Conservation (phyloP, 495 filamentous ascomycete species). For the Aspergillus asperescens region DNA sequence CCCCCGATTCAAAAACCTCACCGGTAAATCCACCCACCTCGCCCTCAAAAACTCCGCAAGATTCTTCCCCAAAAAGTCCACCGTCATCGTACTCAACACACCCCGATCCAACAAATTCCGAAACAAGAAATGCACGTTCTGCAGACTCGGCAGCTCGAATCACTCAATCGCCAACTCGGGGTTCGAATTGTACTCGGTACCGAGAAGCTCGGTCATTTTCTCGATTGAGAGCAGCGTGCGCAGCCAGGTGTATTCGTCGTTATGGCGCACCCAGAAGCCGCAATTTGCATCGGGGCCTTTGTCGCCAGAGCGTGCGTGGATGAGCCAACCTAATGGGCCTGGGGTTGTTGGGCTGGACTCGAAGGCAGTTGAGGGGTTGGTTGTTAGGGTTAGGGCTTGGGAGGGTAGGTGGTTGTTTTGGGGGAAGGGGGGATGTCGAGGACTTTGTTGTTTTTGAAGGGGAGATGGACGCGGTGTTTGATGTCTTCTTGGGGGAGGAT, state of each 20-base stretch:
- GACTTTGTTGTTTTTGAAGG: constrained; percentile 29
- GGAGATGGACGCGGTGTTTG: constrained; percentile 35
- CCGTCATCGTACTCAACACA: constrained; percentile 43
- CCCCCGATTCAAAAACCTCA: constrained; percentile 33
- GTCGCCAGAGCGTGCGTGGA: constrained; percentile 49
- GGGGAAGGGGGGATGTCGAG: constrained; percentile 33
- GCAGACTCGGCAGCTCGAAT: constrained; percentile 42
- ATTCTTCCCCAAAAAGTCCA: constrained; percentile 54
- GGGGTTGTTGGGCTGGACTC: constrained; percentile 40
- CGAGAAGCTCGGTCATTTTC: constrained; percentile 35
- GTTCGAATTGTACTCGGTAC: constrained; percentile 32
- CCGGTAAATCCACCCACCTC: constrained; percentile 46
- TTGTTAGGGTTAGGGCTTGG: constrained; percentile 18
- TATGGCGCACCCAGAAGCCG: constrained; percentile 48
- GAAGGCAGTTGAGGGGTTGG: constrained; percentile 2
- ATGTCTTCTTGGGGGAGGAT: constrained; percentile 35
- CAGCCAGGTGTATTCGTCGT: constrained; percentile 49
- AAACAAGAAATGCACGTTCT: constrained; percentile 51
- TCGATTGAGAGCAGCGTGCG: constrained; percentile 39
- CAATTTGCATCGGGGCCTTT: constrained; percentile 50
- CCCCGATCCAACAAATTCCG: constrained; percentile 51
- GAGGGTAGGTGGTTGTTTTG: constrained; percentile 29
- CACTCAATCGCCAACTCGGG: constrained; percentile 44
- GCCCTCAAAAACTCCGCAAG: constrained; percentile 50
- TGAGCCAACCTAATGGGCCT: constrained; percentile 43